Base-by-base conservation (phyloP, 2,329 filamentous ascomycete genomes). In the Cytospora paraplurivora region DNA sequence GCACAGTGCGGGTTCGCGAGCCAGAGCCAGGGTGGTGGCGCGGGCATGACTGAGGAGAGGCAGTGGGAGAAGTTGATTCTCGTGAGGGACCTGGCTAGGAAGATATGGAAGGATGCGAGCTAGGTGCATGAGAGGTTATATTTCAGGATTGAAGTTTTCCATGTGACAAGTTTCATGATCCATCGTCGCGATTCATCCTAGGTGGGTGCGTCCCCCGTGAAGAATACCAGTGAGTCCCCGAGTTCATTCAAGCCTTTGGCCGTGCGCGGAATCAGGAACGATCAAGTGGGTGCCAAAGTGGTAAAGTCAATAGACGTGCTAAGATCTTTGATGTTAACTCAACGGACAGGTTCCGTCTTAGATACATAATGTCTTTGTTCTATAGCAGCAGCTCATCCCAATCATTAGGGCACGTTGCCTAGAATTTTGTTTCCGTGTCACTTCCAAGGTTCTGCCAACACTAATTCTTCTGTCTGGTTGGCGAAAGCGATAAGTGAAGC, bases 1-100 rank as follows among this genome's bases (percentile, higher is more conserved):
- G 84, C 85, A 1, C 84, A 87, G 72, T 85, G 82, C 67, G 83
- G 82, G 1, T 75, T 74, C 41, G 56, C 65, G 73, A 64, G 77
- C 76, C 56, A 61, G 10, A 56, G 51, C 11, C 38, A 61, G n/a
- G 38, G 38, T 1, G 38, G 52, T 32, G 51, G 59, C 12, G 59
- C 27, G 37, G 59, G 50, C 19, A 58, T 58, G 49, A 61, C 51
- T 3, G 51, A 49, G 32, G 21, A 50, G 52, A 56, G 19, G 27
- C 37, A 47, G 51, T 61, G 59, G 59, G 52, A 61, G n/a, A 61
- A 61, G 52, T 15, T 61, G n/a, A n/a, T 38, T 1, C 35, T 61
- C n/a, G 59, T 61, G 8, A 44, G 59, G 12, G 59, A 61, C 27
- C 11, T 61, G 33, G 52, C 59, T 15, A 27, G 51, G 6, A 61